Percentiles rank a stretch among this genome's conserved stretches.
Evolutionary conservation across 2,329 filamentous ascomycete genomes (phyloP).

Genomic region (Fusarium agapanthi): DNA sequence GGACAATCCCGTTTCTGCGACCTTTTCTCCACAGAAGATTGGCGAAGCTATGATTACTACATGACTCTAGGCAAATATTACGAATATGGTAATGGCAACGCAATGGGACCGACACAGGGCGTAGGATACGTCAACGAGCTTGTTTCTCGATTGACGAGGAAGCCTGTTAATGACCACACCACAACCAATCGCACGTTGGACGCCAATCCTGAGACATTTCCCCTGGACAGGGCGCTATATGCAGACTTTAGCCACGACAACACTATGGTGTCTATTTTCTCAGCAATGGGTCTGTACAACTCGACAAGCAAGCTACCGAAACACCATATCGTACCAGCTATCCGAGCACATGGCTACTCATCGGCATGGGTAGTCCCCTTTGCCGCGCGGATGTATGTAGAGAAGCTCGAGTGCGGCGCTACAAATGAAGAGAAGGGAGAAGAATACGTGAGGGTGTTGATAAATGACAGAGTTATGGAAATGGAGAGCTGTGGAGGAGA

Average conservation of each 20-base stretch:
- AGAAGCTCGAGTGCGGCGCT: conserved; percentile 78
- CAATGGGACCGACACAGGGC: conserved; percentile 83
- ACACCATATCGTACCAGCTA: conserved; percentile 57
- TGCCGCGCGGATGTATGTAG: conserved; percentile 81
- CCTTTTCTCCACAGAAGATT: conserved; percentile 78
- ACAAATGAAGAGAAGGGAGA: conserved; percentile 71
- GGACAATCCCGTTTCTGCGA: conserved; percentile 75
- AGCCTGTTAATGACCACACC: conserved; percentile 76
- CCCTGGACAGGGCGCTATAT: conserved; percentile 74
- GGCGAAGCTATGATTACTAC: conserved; percentile 82
- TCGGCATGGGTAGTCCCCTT: conserved; percentile 86
- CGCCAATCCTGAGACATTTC: conserved; percentile 72
- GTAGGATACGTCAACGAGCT: conserved; percentile 91
- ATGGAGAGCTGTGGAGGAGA: conserved; percentile 77
- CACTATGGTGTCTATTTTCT: conserved; percentile 79
- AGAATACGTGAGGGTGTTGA: conserved; percentile 79
- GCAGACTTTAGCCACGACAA: conserved; percentile 96
- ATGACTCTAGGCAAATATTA: conserved; percentile 86
- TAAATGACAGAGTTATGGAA: conserved; percentile 85
- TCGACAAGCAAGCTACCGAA: conserved; percentile 63
- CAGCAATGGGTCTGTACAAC: conserved; percentile 82
- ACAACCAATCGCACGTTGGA: conserved; percentile 83
- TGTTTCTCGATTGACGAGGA: conserved; percentile 77
- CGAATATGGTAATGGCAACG: conserved; percentile 78
- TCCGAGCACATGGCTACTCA: conserved; percentile 72